phyloP scores from a whole-genome alignment of 139 green algal species.

The Micromonas commoda region DNA sequence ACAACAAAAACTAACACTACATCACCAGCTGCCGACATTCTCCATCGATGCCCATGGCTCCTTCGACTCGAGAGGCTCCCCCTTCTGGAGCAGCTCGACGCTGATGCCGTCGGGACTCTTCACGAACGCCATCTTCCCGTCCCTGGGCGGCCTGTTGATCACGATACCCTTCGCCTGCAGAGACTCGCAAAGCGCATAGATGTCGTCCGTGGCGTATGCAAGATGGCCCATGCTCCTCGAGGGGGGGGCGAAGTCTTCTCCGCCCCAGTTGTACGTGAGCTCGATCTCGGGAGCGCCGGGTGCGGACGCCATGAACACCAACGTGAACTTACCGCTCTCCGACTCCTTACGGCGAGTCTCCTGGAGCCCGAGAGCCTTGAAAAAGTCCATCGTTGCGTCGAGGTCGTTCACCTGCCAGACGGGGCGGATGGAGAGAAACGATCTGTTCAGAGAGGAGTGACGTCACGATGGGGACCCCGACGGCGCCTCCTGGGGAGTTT shows the following conservation, averaged over 20 bases:
- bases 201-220: conserved; percentile 13
- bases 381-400: conserved; percentile 12
- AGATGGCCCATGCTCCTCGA: conserved; percentile 9
- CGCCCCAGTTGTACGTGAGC: conserved; percentile 18
- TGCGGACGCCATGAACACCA: conserved; percentile 21
- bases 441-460: no score
- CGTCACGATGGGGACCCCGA: no score
- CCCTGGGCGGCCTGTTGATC: conserved; percentile 2
- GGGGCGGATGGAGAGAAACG: no score
- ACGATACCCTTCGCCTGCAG: neutral
- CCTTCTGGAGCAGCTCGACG: conserved; percentile 20
- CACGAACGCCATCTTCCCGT: conserved; percentile 19
- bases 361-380: neutral
- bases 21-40: conserved; percentile 8
- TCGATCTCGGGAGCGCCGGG: conserved; percentile 15
- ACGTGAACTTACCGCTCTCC: conserved; percentile 12
- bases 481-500: no score
- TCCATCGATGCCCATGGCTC: conserved; percentile 15
- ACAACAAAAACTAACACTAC: no score
- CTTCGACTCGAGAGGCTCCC: neutral
- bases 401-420: conserved; percentile 1
- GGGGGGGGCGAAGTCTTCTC: conserved; percentile 3
- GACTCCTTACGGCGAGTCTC: conserved; percentile 14
- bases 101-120: conserved; percentile 8
- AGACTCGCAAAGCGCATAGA: neutral